A percentile compares a stretch with the other conserved stretches of the same genome.
Conservation (phyloP, 768 basidiomycete genomes). For the Collybia nuda region DNA sequence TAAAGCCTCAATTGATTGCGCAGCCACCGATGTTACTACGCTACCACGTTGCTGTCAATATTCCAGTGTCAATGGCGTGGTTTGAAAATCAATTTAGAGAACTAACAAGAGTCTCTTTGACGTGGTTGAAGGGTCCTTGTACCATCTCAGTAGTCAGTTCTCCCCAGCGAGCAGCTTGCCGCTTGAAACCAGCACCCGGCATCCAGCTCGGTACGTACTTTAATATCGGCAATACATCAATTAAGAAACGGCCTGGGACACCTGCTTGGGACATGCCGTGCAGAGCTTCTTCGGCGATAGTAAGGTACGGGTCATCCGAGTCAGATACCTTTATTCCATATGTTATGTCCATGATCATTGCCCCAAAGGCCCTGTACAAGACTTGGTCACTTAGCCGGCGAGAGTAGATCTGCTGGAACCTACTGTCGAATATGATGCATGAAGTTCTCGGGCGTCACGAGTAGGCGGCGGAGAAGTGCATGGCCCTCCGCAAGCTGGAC, state of each 20-base stretch:
- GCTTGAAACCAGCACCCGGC: conserved; percentile 34
- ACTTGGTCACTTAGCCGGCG: background rate
- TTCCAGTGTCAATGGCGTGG: too few species aligned
- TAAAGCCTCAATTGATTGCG: conserved; percentile 1
- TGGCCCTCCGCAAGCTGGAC: conserved; percentile 6
- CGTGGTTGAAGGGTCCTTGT: conserved; percentile 10
- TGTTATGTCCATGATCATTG: conserved; percentile 17
- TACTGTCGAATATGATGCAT: conserved; percentile 13
- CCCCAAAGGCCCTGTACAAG: conserved; percentile 9
- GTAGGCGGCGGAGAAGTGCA: conserved; percentile 8
- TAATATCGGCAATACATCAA: conserved; percentile 18
- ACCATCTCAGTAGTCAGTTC: conserved; percentile 1
- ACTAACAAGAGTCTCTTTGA: conserved; percentile 24
- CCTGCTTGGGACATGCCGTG: conserved; percentile 11
- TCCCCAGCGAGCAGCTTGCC: conserved; percentile 37
- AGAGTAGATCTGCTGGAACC: background rate
- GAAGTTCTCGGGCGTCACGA: conserved; percentile 6
- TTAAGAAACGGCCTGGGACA: conserved; percentile 20
- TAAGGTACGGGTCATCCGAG: conserved; percentile 20
- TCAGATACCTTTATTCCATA: conserved; percentile 20
- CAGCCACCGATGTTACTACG: background rate
- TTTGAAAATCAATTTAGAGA: too few species aligned
- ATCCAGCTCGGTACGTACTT: conserved; percentile 30
- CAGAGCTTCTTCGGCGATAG: conserved; percentile 15
- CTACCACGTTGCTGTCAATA: background rate